A percentile compares a stretch with the other conserved stretches of the same genome.
Evolutionary conservation across 164 flowering plant genomes (phyloP).

Genomic region (Nymphaea colorata): DNA sequence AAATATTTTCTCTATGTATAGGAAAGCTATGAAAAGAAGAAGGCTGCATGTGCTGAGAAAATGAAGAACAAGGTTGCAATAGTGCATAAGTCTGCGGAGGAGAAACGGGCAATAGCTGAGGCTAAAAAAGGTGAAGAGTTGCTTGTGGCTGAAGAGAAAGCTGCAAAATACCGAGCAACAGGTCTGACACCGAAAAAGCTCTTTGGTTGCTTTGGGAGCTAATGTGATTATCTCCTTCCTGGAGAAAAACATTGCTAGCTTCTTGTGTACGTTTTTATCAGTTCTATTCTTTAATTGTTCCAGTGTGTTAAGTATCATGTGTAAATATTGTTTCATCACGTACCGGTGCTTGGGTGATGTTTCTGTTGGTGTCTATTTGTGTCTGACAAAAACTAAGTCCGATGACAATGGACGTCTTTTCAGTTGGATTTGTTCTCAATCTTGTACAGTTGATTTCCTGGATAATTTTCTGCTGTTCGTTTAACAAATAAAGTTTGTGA

Average conservation of each 20-base stretch:
- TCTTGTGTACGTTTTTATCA: no score
- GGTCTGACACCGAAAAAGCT: conserved; percentile 66
- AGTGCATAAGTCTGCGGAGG: conserved; percentile 77
- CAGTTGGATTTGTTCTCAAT: no score
- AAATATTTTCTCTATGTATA: conserved; percentile 10
- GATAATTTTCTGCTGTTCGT: no score
- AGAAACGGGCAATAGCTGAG: conserved; percentile 62
- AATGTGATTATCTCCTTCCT: background rate
- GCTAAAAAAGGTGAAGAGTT: conserved; percentile 72
- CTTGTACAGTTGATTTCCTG: no score
- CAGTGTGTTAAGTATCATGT: no score
- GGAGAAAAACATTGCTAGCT: background rate
- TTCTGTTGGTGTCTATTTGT: no score
- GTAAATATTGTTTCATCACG: no score
- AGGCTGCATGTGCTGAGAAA: conserved; percentile 66
- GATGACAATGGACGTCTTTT: no score
- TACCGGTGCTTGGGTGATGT: no score
- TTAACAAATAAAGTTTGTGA: no score
- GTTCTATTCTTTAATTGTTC: no score
- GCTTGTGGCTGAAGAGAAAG: conserved; percentile 73
- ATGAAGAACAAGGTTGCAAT: conserved; percentile 66
- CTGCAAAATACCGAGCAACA: conserved; percentile 80
- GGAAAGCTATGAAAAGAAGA: conserved; percentile 80
- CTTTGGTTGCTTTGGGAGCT: conserved; percentile 42
- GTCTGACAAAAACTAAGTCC: no score